Evolutionary conservation across 345 rosid genomes (phyloP).

Genomic region (Eucalyptus curtisii): DNA sequence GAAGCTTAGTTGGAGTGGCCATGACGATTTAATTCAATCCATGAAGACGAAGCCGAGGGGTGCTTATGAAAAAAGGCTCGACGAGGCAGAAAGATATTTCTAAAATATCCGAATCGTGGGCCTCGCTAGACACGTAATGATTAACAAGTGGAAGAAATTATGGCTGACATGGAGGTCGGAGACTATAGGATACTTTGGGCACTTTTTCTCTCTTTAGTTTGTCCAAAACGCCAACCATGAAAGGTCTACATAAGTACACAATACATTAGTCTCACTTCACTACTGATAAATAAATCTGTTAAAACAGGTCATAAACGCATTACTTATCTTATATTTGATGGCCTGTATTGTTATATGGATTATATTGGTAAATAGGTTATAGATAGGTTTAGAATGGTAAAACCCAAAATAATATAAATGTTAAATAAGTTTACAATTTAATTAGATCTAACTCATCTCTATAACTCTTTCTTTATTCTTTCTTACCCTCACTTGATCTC

Average conservation of each 20-base stretch:
- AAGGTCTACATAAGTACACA: background rate
- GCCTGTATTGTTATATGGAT: no score
- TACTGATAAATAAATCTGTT: background rate
- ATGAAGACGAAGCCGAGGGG: background rate
- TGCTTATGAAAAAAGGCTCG: background rate
- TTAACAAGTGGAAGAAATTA: background rate
- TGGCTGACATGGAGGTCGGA: background rate
- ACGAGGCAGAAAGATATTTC: background rate
- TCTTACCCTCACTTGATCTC: background rate
- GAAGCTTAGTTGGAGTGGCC: background rate
- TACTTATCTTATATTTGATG: no score
- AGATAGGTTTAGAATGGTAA: no score
- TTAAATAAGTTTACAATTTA: background rate
- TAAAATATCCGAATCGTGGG: background rate
- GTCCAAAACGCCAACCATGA: background rate
- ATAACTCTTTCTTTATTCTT: background rate
- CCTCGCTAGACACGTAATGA: background rate
- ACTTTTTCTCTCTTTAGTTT: background rate
- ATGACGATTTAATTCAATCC: background rate
- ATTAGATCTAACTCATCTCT: background rate
- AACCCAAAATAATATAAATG: no score
- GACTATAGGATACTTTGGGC: background rate
- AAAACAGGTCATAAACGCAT: background rate
- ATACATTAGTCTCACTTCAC: background rate
- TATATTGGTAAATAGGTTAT: background rate